Percentiles rank a stretch among this genome's conserved stretches.
phyloP scores from a whole-genome alignment of 2,329 filamentous ascomycete genomes.

The Neonectria faginata region DNA sequence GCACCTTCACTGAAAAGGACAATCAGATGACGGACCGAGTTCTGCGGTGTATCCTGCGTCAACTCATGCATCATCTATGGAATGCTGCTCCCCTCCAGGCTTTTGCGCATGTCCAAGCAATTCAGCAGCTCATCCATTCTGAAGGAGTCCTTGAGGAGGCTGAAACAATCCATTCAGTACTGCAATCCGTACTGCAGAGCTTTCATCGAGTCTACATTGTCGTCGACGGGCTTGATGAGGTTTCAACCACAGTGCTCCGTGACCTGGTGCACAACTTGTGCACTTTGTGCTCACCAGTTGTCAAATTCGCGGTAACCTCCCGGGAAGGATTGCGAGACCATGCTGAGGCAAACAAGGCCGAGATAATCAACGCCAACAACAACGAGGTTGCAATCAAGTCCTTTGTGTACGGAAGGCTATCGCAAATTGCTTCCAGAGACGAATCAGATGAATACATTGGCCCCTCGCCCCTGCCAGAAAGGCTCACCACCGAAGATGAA shows the following conservation, averaged over 20 bases:
- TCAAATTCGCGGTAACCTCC: neutral
- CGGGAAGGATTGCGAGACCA: neutral
- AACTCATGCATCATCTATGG: slow-evolving; percentile 1
- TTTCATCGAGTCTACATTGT: slow-evolving; percentile 2
- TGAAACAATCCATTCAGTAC: neutral
- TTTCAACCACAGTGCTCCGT: neutral
- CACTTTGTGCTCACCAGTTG: neutral
- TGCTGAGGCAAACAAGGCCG: neutral
- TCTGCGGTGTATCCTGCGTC: slow-evolving; percentile 3
- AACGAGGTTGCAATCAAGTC: neutral
- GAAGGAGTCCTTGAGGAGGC: neutral
- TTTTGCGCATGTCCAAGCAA: neutral
- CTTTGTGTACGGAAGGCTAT: neutral
- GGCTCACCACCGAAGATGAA: neutral
- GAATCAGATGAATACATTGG: neutral
- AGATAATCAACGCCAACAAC: neutral
- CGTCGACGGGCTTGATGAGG: neutral
- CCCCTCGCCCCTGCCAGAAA: neutral
- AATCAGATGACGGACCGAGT: slow-evolving; percentile 2
- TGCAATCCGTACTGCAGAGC: neutral
- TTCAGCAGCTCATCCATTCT: neutral
- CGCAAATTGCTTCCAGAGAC: neutral
- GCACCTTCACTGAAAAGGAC: slow-evolving; percentile 1
- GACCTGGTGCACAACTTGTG: neutral
- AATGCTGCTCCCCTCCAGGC: neutral